phyloP scores from a whole-genome alignment of 495 filamentous ascomycete species.

The Trypethelium eluteriae region DNA sequence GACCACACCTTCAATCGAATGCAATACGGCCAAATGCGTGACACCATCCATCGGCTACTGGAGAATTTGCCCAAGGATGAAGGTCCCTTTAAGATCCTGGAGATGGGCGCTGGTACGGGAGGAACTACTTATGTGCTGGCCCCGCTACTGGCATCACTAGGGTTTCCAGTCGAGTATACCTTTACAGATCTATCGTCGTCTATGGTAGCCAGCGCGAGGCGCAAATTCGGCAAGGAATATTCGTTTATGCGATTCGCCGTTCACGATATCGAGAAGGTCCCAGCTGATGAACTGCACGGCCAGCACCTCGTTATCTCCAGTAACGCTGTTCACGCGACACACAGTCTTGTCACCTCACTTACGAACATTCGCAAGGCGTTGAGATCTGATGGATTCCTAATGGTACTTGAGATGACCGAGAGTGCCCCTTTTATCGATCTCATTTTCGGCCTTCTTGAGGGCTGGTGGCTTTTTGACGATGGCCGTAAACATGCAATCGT shows the following conservation, averaged over 20 bases:
- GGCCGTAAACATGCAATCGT: background rate
- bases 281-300: background rate
- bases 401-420: background rate
- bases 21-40: too few species aligned
- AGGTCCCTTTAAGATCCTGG: background rate
- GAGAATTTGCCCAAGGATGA: too few species aligned
- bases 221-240: background rate
- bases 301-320: background rate
- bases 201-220: background rate
- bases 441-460: background rate
- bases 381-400: background rate
- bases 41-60: too few species aligned
- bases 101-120: slow-evolving; percentile 1
- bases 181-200: background rate
- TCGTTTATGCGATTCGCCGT: too few species aligned
- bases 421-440: background rate
- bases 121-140: background rate
- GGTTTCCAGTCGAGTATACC: background rate
- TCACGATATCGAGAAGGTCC: background rate
- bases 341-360: background rate
- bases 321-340: background rate
- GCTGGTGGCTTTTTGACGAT: background rate
- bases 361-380: background rate
- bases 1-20: too few species aligned
- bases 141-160: background rate